Evolutionary conservation across 257 asterid species (phyloP).

Genomic region (Solanum phureja): DNA sequence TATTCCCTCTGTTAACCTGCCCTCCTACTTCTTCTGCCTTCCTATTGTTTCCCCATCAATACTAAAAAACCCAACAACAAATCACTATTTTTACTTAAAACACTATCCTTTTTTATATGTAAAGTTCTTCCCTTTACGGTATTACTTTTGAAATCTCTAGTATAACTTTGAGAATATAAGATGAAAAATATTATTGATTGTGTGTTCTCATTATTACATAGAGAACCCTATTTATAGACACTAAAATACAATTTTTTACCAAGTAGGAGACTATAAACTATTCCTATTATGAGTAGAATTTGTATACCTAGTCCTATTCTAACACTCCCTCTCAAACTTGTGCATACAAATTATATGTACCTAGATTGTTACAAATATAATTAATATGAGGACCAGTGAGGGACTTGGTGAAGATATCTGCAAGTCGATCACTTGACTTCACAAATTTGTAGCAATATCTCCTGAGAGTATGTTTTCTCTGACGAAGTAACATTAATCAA

Average conservation of each 20-base stretch:
- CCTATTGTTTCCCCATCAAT: neutral
- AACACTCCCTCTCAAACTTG: neutral
- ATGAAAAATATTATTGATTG: no score
- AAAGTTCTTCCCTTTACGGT: neutral
- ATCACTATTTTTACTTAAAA: neutral
- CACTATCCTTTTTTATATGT: neutral
- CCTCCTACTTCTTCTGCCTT: neutral
- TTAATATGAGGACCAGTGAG: neutral
- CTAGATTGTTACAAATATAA: neutral
- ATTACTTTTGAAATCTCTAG: neutral
- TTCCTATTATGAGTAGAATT: neutral
- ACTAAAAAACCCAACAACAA: neutral
- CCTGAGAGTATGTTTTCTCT: neutral
- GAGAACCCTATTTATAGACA: neutral
- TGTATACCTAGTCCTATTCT: neutral
- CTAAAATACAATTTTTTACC: neutral
- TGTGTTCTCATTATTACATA: neutral
- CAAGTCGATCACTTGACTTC: neutral
- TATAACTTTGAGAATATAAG: neutral
- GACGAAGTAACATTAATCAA: neutral
- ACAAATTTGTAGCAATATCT: neutral
- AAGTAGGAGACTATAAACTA: neutral
- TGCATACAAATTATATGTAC: neutral
- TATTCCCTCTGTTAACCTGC: neutral
- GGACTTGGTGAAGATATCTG: neutral